Evolutionary conservation across 352 stramenopile genomes (phyloP).

Genomic region (Peronospora belbahrii): DNA sequence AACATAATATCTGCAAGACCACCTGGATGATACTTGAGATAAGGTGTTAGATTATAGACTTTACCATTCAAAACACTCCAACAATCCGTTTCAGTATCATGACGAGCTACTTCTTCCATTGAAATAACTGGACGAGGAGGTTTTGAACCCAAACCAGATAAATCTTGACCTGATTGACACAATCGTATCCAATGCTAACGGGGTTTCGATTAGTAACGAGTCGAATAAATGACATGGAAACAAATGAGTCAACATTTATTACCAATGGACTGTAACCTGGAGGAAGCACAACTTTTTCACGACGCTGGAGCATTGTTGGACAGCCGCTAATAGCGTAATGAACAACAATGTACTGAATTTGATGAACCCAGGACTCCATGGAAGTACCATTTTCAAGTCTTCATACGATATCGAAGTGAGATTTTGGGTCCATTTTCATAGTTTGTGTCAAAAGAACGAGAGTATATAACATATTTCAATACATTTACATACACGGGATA

Average conservation of each 20-base stretch:
- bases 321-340: background rate
- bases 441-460: no score
- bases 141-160: slow-evolving; percentile 65
- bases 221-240: background rate
- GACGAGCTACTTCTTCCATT: slow-evolving; percentile 78
- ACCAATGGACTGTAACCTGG: slow-evolving; percentile 90
- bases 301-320: slow-evolving; percentile 46
- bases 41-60: slow-evolving; percentile 95
- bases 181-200: slow-evolving; percentile 89
- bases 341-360: no score
- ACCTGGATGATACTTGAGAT: slow-evolving; percentile 97
- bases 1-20: slow-evolving; percentile 89
- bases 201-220: background rate
- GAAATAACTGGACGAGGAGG: slow-evolving; percentile 57
- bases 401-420: no score
- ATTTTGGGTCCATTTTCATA: no score
- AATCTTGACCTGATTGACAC: slow-evolving; percentile 71
- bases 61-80: slow-evolving; percentile 91
- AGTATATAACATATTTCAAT: no score
- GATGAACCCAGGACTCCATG: no score
- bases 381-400: background rate
- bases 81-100: slow-evolving; percentile 88
- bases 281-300: slow-evolving; percentile 73
- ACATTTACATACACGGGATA: no score
- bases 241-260: background rate